Conservation (phyloP, 352 stramenopile genomes). For the Phytophthora ramorum region DNA sequence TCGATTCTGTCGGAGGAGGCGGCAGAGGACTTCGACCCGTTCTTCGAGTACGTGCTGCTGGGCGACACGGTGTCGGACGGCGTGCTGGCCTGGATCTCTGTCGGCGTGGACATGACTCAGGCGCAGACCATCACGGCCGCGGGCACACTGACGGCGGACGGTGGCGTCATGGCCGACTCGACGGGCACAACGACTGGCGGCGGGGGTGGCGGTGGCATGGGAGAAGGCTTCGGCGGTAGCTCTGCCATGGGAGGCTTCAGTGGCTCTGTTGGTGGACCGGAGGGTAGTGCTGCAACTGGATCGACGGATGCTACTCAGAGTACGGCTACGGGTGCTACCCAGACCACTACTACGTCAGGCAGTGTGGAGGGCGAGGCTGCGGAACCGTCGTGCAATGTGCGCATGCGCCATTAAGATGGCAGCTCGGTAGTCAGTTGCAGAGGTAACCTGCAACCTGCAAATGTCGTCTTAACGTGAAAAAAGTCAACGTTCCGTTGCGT, state of each 20-base stretch:
- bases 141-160: slow-evolving; percentile 18
- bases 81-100: slow-evolving; percentile 42
- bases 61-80: slow-evolving; percentile 36
- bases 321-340: slow-evolving; percentile 14
- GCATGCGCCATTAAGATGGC: not conserved
- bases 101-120: slow-evolving; percentile 1
- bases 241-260: slow-evolving; percentile 7
- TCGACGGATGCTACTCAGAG: slow-evolving; percentile 16
- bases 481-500: no score
- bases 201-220: slow-evolving; percentile 5
- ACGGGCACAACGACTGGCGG: slow-evolving; percentile 9
- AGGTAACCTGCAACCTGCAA: no score
- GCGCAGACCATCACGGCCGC: slow-evolving; percentile 27
- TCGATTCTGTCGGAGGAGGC: slow-evolving; percentile 33
- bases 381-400: slow-evolving; percentile 17
- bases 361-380: slow-evolving; percentile 10
- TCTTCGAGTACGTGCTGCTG: slow-evolving; percentile 39
- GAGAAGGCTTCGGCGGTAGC: not conserved
- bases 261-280: slow-evolving; percentile 9
- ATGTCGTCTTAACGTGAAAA: no score
- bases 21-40: slow-evolving; percentile 32
- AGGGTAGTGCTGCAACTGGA: not conserved
- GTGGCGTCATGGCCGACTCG: slow-evolving; percentile 26
- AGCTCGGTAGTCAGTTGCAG: not conserved
- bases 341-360: slow-evolving; percentile 12